Evolutionary conservation across 1,284 basidiomycete genomes (phyloP).

Genomic region (Sanguinoderma infundibulare): DNA sequence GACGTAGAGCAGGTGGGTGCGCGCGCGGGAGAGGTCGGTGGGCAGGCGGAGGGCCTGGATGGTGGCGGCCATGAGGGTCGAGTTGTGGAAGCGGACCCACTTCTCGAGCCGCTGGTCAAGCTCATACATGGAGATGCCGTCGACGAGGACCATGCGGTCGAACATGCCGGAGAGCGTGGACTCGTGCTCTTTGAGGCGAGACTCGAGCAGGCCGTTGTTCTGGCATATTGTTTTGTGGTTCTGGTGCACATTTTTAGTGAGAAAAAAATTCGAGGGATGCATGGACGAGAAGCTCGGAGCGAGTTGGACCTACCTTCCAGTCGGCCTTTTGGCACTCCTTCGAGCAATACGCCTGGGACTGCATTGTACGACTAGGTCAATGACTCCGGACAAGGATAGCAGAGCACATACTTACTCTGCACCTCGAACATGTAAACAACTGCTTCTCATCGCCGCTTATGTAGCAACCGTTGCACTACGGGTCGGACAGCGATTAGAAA

Average conservation of each 20-base stretch:
- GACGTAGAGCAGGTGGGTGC: constrained; percentile 31
- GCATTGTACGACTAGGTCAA: neutral
- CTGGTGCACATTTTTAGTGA: constrained; percentile 11
- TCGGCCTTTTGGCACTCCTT: constrained; percentile 35
- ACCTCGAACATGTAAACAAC: constrained; percentile 28
- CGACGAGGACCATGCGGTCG: constrained; percentile 28
- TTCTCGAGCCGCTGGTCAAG: constrained; percentile 36
- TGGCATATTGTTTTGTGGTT: constrained; percentile 30
- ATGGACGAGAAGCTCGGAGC: neutral
- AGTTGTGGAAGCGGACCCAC: constrained; percentile 33
- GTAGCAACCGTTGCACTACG: constrained; percentile 30
- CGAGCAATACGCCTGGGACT: constrained; percentile 36
- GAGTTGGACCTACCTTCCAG: constrained; percentile 32
- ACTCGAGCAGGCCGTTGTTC: constrained; percentile 27
- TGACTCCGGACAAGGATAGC: neutral
- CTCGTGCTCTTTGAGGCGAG: constrained; percentile 25
- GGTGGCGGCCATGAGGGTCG: constrained; percentile 32
- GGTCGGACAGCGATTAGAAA: neutral
- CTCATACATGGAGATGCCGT: constrained; percentile 31
- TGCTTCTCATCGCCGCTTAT: constrained; percentile 24
- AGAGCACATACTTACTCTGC: constrained; percentile 22
- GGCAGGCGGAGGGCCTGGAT: constrained; percentile 31
- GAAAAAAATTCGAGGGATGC: neutral
- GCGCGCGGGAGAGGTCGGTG: constrained; percentile 23
- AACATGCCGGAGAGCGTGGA: constrained; percentile 20